Base-by-base conservation (phyloP, 306 rosid genomes). In the Calophaca sinica region DNA sequence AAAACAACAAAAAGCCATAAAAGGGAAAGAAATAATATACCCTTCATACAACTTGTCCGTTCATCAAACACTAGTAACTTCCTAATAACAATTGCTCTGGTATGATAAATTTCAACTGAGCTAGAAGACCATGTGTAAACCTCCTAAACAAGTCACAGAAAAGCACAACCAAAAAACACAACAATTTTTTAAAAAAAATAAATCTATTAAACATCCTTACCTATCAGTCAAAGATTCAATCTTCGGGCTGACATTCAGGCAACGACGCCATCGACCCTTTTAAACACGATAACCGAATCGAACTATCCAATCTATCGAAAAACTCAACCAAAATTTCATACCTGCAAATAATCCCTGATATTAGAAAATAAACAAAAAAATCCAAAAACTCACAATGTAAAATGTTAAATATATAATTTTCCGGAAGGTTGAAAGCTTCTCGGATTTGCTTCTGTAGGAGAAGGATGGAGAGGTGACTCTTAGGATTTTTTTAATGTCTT, bases 71-170 rank as follows among this genome's bases (percentile, higher is more conserved):
- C 69, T 1, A 81, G 64, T 10, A 85, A 26, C 69, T 77, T 89
- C 85, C 87, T 87, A 13, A 87, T 59, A 78, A 35, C 86, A 64
- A 94, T 76, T 20, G 79, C 84, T 89, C 91, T n/a, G 88, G 93
- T 15, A 91, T 83, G 32, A 91, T 72, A 61, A 75, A 88, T 81
- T 89, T 91, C 86, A 94, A 59, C 69, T 94, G 93, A 39, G 97
- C 98, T 76, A 94, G 70, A 84, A 89, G 91, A 42, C 68, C 15
- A 44, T 78, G 79, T 0, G 94, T 88, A 83, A 94, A 94, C 79
- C 94, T 94, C 98, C 98, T 91, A 70, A 26, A 72, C 39, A 78
- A 62, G 4, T 6, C 9, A 54, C 12, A 36, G 0, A 70, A 60
- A 79, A 15, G 36, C 50, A 70, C 11, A 51, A 20, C 42, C 33